These are phyloP conservation scores for Pistacia integerrima DNA, from an alignment of 345 rosid species.

Conservation along the genomic window DNA sequence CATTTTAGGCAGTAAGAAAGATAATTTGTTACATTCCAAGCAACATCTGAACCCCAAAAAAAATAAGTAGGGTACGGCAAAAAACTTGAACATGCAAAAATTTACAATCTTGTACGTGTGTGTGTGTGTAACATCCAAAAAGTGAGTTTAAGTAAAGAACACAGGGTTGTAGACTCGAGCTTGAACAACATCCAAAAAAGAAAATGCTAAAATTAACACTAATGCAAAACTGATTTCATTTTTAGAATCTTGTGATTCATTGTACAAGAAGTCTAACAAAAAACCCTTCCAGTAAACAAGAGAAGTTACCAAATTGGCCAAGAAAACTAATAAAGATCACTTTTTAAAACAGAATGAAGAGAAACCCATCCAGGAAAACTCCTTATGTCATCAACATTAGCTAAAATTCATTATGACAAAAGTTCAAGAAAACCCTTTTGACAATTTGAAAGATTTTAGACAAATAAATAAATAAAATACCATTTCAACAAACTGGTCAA, in stretches of 20 bases:
- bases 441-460: background rate
- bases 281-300: background rate
- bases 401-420: too few species aligned
- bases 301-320: background rate
- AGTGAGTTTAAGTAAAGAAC: too few species aligned
- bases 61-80: background rate
- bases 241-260: background rate
- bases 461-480: background rate
- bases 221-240: background rate
- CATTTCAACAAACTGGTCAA: background rate
- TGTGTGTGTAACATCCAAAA: too few species aligned
- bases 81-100: background rate
- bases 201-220: background rate
- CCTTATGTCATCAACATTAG: background rate
- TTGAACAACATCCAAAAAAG: background rate
- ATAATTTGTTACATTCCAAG: background rate
- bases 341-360: background rate
- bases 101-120: background rate
- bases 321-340: slow-evolving; percentile 2
- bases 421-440: background rate
- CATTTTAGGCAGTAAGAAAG: background rate
- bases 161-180: background rate
- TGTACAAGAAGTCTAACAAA: background rate
- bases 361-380: background rate
- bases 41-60: background rate